Conservation (phyloP, 2,329 filamentous ascomycete genomes). For the Ophiosphaerella narmari region DNA sequence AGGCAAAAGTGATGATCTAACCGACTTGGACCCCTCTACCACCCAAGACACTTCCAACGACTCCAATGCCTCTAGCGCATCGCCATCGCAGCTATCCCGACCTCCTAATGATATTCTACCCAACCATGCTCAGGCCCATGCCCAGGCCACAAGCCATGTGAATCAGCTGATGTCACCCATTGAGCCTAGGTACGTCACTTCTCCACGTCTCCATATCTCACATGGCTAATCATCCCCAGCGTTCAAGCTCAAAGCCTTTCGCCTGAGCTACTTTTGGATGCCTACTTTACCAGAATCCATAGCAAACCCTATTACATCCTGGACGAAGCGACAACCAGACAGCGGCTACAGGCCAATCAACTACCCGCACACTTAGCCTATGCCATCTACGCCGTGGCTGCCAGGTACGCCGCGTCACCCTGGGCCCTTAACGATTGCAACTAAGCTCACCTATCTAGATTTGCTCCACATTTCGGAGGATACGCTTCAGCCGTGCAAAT, state of each 20-base stretch:
- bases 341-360: slow-evolving; percentile 71
- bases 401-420: slow-evolving; percentile 42
- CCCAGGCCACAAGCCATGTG: slow-evolving; percentile 25
- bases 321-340: slow-evolving; percentile 75
- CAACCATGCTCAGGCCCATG: slow-evolving; percentile 13
- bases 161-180: slow-evolving; percentile 44
- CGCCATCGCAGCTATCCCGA: slow-evolving; percentile 22
- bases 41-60: slow-evolving; percentile 27
- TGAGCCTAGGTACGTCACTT: slow-evolving; percentile 40
- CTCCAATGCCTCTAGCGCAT: slow-evolving; percentile 21
- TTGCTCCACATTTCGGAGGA: slow-evolving; percentile 68
- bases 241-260: slow-evolving; percentile 54
- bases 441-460: slow-evolving; percentile 55
- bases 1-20: slow-evolving; percentile 50
- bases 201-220: slow-evolving; percentile 7
- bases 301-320: slow-evolving; percentile 82
- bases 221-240: slow-evolving; percentile 27
- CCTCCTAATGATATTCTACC: slow-evolving; percentile 33
- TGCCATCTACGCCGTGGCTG: slow-evolving; percentile 57
- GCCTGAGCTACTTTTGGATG: slow-evolving; percentile 70
- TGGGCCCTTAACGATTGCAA: slow-evolving; percentile 57
- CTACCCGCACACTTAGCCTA: slow-evolving; percentile 58
- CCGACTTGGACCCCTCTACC: slow-evolving; percentile 30
- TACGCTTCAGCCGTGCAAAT: slow-evolving; percentile 69
- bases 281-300: slow-evolving; percentile 79